Base-by-base conservation (phyloP, 371 early-diverging fungal species). In the Lichtheimia ramosa region DNA sequence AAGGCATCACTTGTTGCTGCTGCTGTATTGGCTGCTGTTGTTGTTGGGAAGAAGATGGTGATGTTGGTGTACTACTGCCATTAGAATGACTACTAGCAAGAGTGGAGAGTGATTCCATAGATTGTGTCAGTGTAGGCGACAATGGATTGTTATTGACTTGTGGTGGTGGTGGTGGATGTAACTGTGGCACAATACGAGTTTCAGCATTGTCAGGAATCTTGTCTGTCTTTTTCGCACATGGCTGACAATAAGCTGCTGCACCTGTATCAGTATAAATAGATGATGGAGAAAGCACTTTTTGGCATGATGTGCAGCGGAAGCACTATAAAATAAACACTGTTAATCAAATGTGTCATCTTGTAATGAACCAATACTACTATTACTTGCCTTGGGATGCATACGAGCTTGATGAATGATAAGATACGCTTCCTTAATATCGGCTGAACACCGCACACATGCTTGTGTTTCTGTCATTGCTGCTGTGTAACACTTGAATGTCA, bases 111-210 rank as follows among this genome's bases (percentile, higher is more conserved):
- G 27, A 28, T 8, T 43, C 56, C 56, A 56, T 56, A 3, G 53
- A 43, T 34, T 34, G 34, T 34, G 34, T 34, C 10, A 34, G 10
- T 34, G 34, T 34, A 10, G 34, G 34, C 8, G 34, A 34, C 34
- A 34, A 34, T 34, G 34, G 34, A 55, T 55, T 24, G 15, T 21
- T 43, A 24, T 16, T 42, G 40, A 34, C 21, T 25, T 42, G 25
- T 24, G 56, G 41, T 5, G 43, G 12, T 20, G 49, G 23, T 24
- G 63, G 50, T 16, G 49, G 51, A 43, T 65, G 71, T 14, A 65
- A 58, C 12, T 66, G 71, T 4, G 77, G 77, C n/a, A 76, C 77
- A 54, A 76, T 71, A 43, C 62, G 69, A 48, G 70, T 62, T 18
- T 69, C 54, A 40, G 61, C 51, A 6, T 63, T 43, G 15, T 34